phyloP scores from a whole-genome alignment of 2,329 filamentous ascomycete genomes.

The Purpureocillium lavendulum region DNA sequence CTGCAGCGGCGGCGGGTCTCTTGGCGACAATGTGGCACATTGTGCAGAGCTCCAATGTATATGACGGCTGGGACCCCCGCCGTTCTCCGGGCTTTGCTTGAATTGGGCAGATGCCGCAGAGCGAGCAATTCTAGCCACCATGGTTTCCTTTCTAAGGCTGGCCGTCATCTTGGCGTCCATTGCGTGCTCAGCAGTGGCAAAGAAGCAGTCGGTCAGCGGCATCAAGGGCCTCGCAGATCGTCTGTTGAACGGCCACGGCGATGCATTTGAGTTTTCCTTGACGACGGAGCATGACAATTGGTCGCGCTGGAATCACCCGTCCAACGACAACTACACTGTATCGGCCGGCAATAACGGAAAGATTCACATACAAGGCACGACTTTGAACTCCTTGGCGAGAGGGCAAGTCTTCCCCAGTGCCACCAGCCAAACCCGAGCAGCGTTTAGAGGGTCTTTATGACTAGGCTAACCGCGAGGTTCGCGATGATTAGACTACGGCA shows the following conservation, averaged over 20 bases:
- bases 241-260: constrained; percentile 7
- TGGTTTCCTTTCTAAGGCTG: too few species aligned
- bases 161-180: too few species aligned
- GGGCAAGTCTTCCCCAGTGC: constrained; percentile 7
- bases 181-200: too few species aligned
- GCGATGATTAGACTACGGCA: constrained; percentile 8
- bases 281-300: constrained; percentile 6
- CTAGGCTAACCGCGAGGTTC: neutral
- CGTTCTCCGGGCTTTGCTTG: too few species aligned
- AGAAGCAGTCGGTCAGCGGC: neutral
- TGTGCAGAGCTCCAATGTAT: too few species aligned
- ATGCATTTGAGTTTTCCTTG: constrained; percentile 9
- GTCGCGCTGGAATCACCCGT: constrained; percentile 12
- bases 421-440: too few species aligned
- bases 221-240: constrained; percentile 10
- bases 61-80: too few species aligned
- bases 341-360: constrained; percentile 4
- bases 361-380: constrained; percentile 11
- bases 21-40: too few species aligned
- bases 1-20: too few species aligned
- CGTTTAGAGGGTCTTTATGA: too few species aligned
- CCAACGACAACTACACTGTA: constrained; percentile 13
- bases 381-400: constrained; percentile 12
- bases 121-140: too few species aligned
- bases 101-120: too few species aligned